A percentile compares a stretch with the other conserved stretches of the same genome.
phyloP scores from a whole-genome alignment of 2,329 filamentous ascomycete species.

The Alternaria ventricosa region DNA sequence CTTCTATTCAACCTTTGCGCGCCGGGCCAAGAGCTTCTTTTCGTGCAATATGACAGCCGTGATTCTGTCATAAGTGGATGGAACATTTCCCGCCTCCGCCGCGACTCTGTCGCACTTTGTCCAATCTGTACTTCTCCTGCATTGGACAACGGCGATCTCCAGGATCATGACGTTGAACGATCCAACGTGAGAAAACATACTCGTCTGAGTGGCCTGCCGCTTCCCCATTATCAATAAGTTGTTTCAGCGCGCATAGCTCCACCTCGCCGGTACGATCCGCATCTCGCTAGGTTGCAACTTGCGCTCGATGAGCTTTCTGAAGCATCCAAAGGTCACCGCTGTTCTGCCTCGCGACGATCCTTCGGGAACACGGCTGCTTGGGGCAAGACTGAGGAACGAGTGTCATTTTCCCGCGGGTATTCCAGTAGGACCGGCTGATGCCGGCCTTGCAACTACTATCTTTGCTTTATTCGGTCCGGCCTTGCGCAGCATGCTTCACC shows the following conservation, averaged over 20 bases:
- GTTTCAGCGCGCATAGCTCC: conserved; percentile 15
- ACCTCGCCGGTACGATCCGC: conserved; percentile 20
- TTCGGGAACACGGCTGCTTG: conserved; percentile 15
- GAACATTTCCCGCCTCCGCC: conserved; percentile 9
- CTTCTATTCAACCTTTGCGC: conserved; percentile 16
- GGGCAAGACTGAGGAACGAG: not conserved
- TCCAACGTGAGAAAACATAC: conserved; percentile 14
- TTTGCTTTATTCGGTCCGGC: conserved; percentile 11
- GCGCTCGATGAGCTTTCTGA: not conserved
- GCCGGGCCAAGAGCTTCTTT: conserved; percentile 18
- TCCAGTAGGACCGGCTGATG: conserved; percentile 2
- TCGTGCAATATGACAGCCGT: conserved; percentile 3
- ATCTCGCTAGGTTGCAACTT: conserved; percentile 15
- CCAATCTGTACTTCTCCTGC: not conserved
- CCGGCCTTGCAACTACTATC: conserved; percentile 4
- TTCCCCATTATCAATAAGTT: conserved; percentile 10
- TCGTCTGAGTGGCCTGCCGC: conserved; percentile 17
- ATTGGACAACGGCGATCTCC: conserved; percentile 29
- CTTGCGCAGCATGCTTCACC: conserved; percentile 3
- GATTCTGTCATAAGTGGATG: conserved; percentile 2
- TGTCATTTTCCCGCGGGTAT: conserved; percentile 1
- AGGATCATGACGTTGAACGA: conserved; percentile 28
- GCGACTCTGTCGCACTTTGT: conserved; percentile 8
- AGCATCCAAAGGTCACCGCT: conserved; percentile 23
- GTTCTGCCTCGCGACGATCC: conserved; percentile 29